phyloP scores from a whole-genome alignment of 2,329 filamentous ascomycete genomes.

The Aspergillus pseudonomiae region DNA sequence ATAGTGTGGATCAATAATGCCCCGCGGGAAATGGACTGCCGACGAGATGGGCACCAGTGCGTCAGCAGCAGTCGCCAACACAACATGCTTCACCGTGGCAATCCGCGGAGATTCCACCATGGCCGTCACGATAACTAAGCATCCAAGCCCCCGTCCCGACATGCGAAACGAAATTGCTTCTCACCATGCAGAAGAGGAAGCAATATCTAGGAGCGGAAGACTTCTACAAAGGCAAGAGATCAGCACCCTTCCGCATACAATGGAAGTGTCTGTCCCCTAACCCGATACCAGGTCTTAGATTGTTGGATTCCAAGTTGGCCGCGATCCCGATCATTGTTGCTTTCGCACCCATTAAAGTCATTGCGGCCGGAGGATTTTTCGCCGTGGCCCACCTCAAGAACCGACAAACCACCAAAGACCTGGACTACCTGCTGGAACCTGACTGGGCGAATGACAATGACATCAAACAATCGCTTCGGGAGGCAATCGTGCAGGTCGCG shows the following conservation, averaged over 20 bases:
- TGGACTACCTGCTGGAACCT: conserved; percentile 16
- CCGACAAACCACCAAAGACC: conserved; percentile 12
- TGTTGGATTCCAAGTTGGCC: conserved; percentile 7
- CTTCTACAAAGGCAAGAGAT: conserved; percentile 7
- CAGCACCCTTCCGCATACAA: not conserved
- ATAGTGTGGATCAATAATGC: conserved; percentile 2
- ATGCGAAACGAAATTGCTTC: not conserved
- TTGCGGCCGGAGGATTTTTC: conserved; percentile 16
- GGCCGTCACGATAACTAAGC: not conserved
- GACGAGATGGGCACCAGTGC: conserved; percentile 1
- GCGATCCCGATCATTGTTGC: conserved; percentile 7
- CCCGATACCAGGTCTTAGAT: not conserved
- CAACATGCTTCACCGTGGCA: not conserved
- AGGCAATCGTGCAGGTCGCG: conserved; percentile 10
- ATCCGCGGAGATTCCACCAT: not conserved
- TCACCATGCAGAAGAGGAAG: conserved; percentile 5
- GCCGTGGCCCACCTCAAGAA: conserved; percentile 15
- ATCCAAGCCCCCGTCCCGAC: not conserved
- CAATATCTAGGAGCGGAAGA: conserved; percentile 7
- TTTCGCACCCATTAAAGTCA: conserved; percentile 14
- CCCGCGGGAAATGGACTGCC: not conserved
- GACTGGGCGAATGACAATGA: conserved; percentile 13
- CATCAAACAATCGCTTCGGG: conserved; percentile 12
- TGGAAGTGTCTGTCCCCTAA: not conserved
- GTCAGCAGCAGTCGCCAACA: not conserved